These are phyloP conservation scores for Verticillium nonalfalfae DNA, from an alignment of 2,329 filamentous ascomycete genomes.

Conservation along the genomic window DNA sequence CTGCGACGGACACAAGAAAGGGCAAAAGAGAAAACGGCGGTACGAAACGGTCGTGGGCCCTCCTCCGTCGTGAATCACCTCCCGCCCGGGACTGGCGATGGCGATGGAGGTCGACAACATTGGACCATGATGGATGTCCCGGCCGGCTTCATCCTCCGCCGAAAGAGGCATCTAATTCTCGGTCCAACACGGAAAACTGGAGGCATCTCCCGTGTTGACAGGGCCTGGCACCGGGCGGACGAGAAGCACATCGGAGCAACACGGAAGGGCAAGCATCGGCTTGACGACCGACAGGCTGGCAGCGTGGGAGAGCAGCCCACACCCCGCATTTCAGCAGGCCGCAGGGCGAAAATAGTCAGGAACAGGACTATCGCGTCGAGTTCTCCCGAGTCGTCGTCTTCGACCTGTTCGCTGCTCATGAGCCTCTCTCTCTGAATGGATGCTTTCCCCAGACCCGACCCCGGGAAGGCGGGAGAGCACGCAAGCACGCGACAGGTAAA, in stretches of 20 bases:
- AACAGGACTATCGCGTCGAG: conserved; percentile 11
- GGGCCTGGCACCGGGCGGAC: neutral
- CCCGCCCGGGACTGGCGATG: neutral
- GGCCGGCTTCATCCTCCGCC: neutral
- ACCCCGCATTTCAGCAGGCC: conserved; percentile 3
- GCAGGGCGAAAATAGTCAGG: conserved; percentile 17
- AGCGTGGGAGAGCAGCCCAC: neutral
- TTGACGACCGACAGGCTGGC: neutral
- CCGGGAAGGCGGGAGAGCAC: neutral
- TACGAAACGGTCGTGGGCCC: neutral
- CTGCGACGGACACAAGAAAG: neutral
- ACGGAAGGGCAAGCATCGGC: neutral
- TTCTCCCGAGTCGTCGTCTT: conserved; percentile 7
- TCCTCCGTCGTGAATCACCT: neutral
- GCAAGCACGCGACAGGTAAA: neutral
- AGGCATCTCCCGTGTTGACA: neutral
- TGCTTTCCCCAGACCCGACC: neutral
- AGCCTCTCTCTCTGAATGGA: conserved; percentile 1
- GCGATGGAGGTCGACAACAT: neutral
- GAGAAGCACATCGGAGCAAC: neutral
- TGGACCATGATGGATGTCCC: neutral
- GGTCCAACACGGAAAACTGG: neutral
- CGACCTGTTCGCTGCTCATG: conserved; percentile 1
- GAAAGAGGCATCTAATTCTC: neutral
- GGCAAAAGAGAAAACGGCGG: neutral